Conservation (phyloP, 176 grass and related monocot species). For the barley (Hordeum vulgare) region DNA sequence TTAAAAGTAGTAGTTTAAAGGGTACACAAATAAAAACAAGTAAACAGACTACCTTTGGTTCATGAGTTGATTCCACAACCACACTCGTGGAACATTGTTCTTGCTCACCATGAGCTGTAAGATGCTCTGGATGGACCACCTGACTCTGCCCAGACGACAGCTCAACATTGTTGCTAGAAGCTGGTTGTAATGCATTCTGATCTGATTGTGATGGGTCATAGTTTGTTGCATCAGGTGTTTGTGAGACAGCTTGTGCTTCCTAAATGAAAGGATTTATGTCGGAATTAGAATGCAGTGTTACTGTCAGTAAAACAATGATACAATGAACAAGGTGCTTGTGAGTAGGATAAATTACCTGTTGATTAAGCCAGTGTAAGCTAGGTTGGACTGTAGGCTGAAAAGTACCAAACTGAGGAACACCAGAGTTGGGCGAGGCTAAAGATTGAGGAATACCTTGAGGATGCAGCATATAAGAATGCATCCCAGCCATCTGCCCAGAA, state of each 20-base stretch:
- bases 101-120: conserved; percentile 27
- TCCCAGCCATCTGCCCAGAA: conserved; percentile 44
- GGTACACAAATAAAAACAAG: not conserved
- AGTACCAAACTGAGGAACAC: conserved; percentile 55
- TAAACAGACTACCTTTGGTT: conserved; percentile 44
- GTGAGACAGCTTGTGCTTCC: conserved; percentile 38
- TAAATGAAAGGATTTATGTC: conserved; percentile 30
- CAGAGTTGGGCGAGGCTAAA: conserved; percentile 47
- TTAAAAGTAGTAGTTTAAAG: not conserved
- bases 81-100: conserved; percentile 29
- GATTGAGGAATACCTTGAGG: conserved; percentile 59
- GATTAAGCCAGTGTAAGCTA: conserved; percentile 37
- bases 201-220: conserved; percentile 55
- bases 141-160: conserved; percentile 41
- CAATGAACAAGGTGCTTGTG: not conserved
- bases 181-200: conserved; percentile 36
- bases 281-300: not conserved
- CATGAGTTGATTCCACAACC: conserved; percentile 31
- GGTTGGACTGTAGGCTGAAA: conserved; percentile 42
- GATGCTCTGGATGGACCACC: conserved; percentile 40
- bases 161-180: conserved; percentile 24
- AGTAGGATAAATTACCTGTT: conserved; percentile 33
- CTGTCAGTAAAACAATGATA: conserved; percentile 4
- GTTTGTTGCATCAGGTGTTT: conserved; percentile 46
- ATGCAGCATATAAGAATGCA: conserved; percentile 76